Evolutionary conservation across 768 basidiomycete species (phyloP).

Genomic region (Hemileccinum impolitum): DNA sequence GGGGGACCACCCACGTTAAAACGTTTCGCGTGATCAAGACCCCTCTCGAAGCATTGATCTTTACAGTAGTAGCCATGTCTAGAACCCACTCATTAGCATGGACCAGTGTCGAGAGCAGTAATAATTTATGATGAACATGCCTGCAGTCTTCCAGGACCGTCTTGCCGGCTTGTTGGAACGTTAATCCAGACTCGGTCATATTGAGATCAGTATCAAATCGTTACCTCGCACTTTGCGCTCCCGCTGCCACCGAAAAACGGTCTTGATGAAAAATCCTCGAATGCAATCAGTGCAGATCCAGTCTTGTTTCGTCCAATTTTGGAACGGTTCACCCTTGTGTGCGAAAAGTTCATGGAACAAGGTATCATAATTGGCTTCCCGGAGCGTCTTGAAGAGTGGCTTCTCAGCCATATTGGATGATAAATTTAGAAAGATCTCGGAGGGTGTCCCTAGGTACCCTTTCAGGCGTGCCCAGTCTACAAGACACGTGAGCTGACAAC

Average conservation of each 20-base stretch:
- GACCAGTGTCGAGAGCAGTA: background rate
- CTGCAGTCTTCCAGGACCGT: slow-evolving; percentile 7
- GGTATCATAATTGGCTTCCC: background rate
- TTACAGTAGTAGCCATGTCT: slow-evolving; percentile 14
- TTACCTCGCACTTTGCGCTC: slow-evolving; percentile 8
- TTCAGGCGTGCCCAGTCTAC: slow-evolving; percentile 14
- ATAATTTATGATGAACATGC: background rate
- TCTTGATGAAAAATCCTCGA: slow-evolving; percentile 1
- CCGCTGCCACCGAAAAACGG: slow-evolving; percentile 13
- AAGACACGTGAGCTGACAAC: background rate
- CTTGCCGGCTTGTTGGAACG: background rate
- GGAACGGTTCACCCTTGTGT: slow-evolving; percentile 1
- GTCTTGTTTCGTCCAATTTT: slow-evolving; percentile 6
- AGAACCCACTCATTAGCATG: background rate
- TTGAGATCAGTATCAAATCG: no score
- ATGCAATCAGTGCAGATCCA: slow-evolving; percentile 9
- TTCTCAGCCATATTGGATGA: slow-evolving; percentile 1
- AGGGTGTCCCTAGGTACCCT: background rate
- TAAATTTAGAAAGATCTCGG: slow-evolving; percentile 1
- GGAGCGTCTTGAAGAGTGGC: slow-evolving; percentile 6
- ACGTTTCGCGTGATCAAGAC: slow-evolving; percentile 9
- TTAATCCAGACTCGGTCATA: background rate
- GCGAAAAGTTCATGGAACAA: slow-evolving; percentile 10
- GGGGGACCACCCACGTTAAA: slow-evolving; percentile 6
- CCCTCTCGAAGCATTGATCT: slow-evolving; percentile 10